These are phyloP conservation scores for Yamadazyma conglobata DNA, from an alignment of 1,139 yeast species.

Conservation along the genomic window DNA sequence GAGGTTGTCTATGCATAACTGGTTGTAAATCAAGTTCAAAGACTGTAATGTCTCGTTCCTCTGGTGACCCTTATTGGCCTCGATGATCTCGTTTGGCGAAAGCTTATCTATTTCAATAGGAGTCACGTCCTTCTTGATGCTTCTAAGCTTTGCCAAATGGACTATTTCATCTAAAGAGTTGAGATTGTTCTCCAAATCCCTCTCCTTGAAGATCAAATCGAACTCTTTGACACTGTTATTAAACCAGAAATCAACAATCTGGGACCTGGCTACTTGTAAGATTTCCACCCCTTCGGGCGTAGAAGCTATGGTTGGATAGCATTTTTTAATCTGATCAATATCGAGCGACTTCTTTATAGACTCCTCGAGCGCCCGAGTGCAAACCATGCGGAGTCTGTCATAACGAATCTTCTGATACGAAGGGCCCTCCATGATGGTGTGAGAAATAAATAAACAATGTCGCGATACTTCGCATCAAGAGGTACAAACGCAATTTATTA, in stretches of 20 bases:
- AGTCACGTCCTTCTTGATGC: slow-evolving; percentile 9
- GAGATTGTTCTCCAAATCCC: slow-evolving; percentile 54
- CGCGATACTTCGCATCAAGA: too few species aligned
- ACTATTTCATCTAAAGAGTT: slow-evolving; percentile 66
- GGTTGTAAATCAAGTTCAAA: slow-evolving; percentile 36
- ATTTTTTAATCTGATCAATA: slow-evolving; percentile 55
- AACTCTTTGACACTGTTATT: slow-evolving; percentile 59
- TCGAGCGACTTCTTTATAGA: slow-evolving; percentile 57
- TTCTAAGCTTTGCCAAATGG: slow-evolving; percentile 43
- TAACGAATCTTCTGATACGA: slow-evolving; percentile 50
- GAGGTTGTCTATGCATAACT: slow-evolving; percentile 34
- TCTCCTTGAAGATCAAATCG: slow-evolving; percentile 60
- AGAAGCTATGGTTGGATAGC: slow-evolving; percentile 61
- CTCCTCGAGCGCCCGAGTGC: slow-evolving; percentile 65
- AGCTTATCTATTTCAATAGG: slow-evolving; percentile 25
- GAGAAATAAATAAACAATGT: too few species aligned
- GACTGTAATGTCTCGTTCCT: slow-evolving; percentile 25
- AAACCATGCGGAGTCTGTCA: slow-evolving; percentile 52
- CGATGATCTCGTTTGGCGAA: slow-evolving; percentile 32
- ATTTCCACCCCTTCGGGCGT: slow-evolving; percentile 49
- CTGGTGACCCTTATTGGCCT: slow-evolving; percentile 26
- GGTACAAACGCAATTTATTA: too few species aligned
- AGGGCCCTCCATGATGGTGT: too few species aligned
- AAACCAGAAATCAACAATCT: slow-evolving; percentile 61
- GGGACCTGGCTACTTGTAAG: slow-evolving; percentile 56